Evolutionary conservation across 768 basidiomycete species (phyloP), one percentile per base, ranked within the genome.

Genomic region (Kwoniella sp.): DNA sequence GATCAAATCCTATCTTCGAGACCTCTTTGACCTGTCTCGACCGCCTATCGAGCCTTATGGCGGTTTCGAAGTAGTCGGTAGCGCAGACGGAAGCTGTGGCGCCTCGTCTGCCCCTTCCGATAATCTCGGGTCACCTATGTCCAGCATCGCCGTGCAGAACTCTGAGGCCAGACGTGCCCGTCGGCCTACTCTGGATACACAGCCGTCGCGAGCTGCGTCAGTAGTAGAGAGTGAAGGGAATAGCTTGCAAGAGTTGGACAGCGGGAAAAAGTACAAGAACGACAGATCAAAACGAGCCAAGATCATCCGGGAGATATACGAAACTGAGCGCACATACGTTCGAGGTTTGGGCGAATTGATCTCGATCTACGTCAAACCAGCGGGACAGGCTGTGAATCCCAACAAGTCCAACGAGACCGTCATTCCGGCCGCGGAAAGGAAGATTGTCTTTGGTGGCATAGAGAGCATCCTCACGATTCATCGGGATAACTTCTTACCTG

Each of bases 251-350:
- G 46, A 34, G 44, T 29, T 34, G 52, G 46, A 23, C 37, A 46
- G 26, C 3, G 53, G 62, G 64, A 82, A 87, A 56, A 90, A 88
- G 75, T 87, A 83, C 76, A 96, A 93, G 77, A 86, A 93, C 64
- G 91, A 99, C 73, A 85, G 85, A 69, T 77, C 79, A 10, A 92
- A 88, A 75, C 82, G 95, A 34, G 82, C 83, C 15, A 84, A 83
- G 75, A 81, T 98, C 27, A 79, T 96, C 55, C 82, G 84, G 42
- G 95, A 99, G 78, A 95, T 99, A 59, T 81, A 96, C 42, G 80
- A 85, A 66, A 98, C 93, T 37, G 95, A 99, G 75, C 80, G 87
- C 56, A 90, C 91, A 1, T 99, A 99, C 74, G 88, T 93, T 55
- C 86, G 86, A 59, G 87, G 89, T n/a, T 76, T 99, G 27, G 85